Conservation (phyloP, 345 rosid species). For the Stellera chamaejasme region DNA sequence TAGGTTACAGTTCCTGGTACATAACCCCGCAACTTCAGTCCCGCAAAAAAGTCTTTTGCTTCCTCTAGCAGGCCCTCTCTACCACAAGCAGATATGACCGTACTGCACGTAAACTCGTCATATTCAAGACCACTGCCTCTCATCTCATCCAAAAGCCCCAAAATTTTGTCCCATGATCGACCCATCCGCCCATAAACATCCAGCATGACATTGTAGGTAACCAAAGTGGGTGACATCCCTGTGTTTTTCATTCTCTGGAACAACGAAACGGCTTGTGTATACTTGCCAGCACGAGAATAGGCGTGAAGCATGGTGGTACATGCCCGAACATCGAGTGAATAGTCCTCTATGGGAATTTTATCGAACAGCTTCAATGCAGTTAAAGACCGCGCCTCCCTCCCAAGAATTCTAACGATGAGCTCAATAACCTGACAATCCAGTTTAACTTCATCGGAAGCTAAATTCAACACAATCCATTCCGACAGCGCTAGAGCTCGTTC, state of each 20-base stretch:
- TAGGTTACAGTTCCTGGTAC: conserved; percentile 74
- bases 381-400: conserved; percentile 67
- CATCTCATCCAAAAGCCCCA: conserved; percentile 60
- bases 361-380: conserved; percentile 69
- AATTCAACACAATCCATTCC: conserved; percentile 48
- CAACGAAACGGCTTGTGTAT: conserved; percentile 43
- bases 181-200: conserved; percentile 92
- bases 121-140: conserved; percentile 43
- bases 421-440: conserved; percentile 51
- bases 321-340: conserved; percentile 62
- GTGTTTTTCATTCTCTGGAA: conserved; percentile 64
- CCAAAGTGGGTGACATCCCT: conserved; percentile 67
- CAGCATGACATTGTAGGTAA: conserved; percentile 86
- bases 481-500: conserved; percentile 60
- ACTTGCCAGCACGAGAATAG: conserved; percentile 56
- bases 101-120: conserved; percentile 89
- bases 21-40: conserved; percentile 60
- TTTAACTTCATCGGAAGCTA: conserved; percentile 22
- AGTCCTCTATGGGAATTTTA: conserved; percentile 45
- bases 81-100: conserved; percentile 83
- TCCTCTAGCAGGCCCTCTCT: conserved; percentile 72
- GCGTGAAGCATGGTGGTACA: conserved; percentile 65
- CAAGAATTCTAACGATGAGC: conserved; percentile 55
- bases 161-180: conserved; percentile 62
- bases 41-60: conserved; percentile 66